Base-by-base conservation (phyloP, 305 asterid genomes). In the Fraxinus angustifolia region DNA sequence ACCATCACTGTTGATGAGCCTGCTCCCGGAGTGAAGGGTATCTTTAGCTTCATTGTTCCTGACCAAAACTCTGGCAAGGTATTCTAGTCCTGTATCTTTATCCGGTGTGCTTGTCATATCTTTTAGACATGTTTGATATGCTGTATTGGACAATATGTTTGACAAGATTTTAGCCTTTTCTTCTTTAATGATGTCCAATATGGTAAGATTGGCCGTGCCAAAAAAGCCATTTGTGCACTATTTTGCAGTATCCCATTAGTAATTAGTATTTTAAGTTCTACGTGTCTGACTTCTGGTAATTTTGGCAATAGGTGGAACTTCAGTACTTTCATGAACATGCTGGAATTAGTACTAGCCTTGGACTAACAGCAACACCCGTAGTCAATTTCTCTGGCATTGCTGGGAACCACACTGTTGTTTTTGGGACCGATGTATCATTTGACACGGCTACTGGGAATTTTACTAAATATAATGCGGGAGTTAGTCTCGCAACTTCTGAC, bases 61-160 rank as follows among this genome's bases (percentile, higher is more conserved):
- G 97, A 93, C 86, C 97, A 91, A 80, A 93, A 86, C 82, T 93
- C 98, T 65, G 97, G 92, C 87, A 94, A 94, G 97, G 98, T 94
- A 86, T 75, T 30, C 28, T 50, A 75, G 10, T 28, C 75, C 75
- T 30, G n/a, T 78, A 40, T 67, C 36, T 73, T 2, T 67, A 31
- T 80, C 58, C 62, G 17, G 23, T 34, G 12, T 28, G 36, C 28
- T 62, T 65, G 35, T 65, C 73, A 65, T 65, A 26, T 65, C 34
- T 65, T 65, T 12, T 7, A 65, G 36, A 65, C 73, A 1, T 26
- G 35, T 65, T 65, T 65, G 73, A 4, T 65, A 23, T 31, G 42
- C 21, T 11, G 8, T 12, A 14, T 14, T 68, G 21, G 75, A 68
- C 23, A 31, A 3, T 67, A 28, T 0, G 2, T 11, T 30, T 68